A percentile compares a stretch with the other conserved stretches of the same genome.
These are phyloP conservation scores for Parmales sp. DNA, from an alignment of 108 stramenopile species.

Conservation along the genomic window DNA sequence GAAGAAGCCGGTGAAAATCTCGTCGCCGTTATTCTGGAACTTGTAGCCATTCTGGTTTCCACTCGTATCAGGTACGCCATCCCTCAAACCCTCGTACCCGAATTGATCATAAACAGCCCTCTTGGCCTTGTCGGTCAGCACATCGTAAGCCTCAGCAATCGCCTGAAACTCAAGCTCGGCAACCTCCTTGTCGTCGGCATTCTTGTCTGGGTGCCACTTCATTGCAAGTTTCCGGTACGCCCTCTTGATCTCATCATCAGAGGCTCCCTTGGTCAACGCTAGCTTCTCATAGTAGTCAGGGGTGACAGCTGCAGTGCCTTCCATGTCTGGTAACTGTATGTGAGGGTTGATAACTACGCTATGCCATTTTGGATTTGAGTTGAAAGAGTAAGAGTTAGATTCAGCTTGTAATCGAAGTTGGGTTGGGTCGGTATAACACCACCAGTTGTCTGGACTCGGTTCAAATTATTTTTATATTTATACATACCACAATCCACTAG, in stretches of 20 bases:
- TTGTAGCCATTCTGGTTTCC: conserved; percentile 22
- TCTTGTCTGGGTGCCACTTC: conserved; percentile 50
- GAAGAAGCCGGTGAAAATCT: conserved; percentile 51
- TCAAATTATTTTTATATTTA: too few species aligned
- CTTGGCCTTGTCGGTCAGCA: conserved; percentile 48
- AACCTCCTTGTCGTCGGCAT: conserved; percentile 24
- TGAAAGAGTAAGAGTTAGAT: too few species aligned
- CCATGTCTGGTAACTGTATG: too few species aligned
- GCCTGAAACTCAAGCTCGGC: conserved; percentile 39
- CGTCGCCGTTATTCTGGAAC: conserved; percentile 37
- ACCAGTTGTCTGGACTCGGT: too few species aligned
- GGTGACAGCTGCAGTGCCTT: too few species aligned
- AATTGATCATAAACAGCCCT: conserved; percentile 52
- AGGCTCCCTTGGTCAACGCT: conserved; percentile 1
- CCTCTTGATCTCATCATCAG: conserved; percentile 5
- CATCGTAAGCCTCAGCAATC: conserved; percentile 54
- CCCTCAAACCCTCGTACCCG: conserved; percentile 46
- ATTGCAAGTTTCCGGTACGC: conserved; percentile 42
- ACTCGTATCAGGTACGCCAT: conserved; percentile 24
- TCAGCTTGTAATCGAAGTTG: too few species aligned
- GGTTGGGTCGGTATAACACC: too few species aligned
- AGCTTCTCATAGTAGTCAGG: conserved; percentile 7
- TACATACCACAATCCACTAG: too few species aligned
- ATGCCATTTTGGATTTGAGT: too few species aligned
- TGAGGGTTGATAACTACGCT: too few species aligned